phyloP scores from a whole-genome alignment of 352 stramenopile species.

The Phytopythium oedochilum region DNA sequence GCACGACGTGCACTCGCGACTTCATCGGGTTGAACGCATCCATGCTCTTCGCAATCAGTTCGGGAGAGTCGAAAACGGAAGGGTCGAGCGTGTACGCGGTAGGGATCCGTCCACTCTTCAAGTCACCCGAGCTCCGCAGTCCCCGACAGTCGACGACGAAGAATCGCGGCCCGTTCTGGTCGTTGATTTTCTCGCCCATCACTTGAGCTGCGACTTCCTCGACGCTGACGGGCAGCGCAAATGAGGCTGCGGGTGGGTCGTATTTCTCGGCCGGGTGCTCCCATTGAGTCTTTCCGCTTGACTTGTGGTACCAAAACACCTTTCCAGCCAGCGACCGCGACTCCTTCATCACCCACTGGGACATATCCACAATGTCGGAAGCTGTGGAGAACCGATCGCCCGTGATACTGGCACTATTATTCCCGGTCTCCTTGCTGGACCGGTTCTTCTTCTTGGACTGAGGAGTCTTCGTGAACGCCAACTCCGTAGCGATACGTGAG shows the following conservation, averaged over 20 bases:
- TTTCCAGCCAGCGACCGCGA: constrained; percentile 69
- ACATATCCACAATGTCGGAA: constrained; percentile 63
- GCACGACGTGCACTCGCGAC: constrained; percentile 66
- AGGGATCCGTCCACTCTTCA: constrained; percentile 76
- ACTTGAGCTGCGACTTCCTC: constrained; percentile 63
- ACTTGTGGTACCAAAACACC: constrained; percentile 74
- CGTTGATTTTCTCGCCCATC: constrained; percentile 49
- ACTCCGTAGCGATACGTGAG: constrained; percentile 47
- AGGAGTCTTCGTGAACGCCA: constrained; percentile 34
- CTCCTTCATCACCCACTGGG: constrained; percentile 73
- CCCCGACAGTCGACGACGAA: constrained; percentile 79
- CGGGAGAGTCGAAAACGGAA: constrained; percentile 74
- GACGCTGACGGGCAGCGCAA: constrained; percentile 63
- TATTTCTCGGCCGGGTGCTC: constrained; percentile 66
- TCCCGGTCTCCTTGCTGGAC: constrained; percentile 1
- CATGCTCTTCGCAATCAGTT: constrained; percentile 72
- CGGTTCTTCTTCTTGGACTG: constrained; percentile 11
- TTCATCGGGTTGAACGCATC: constrained; percentile 67
- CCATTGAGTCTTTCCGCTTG: constrained; percentile 76
- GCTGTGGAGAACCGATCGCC: constrained; percentile 24
- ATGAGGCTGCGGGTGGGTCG: constrained; percentile 49
- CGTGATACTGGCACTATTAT: constrained; percentile 12
- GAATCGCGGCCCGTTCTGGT: constrained; percentile 38
- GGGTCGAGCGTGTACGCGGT: constrained; percentile 73
- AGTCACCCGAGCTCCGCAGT: constrained; percentile 66